phyloP scores from a whole-genome alignment of 1,139 yeast species.

The Scheffersomyces cryptocercus region DNA sequence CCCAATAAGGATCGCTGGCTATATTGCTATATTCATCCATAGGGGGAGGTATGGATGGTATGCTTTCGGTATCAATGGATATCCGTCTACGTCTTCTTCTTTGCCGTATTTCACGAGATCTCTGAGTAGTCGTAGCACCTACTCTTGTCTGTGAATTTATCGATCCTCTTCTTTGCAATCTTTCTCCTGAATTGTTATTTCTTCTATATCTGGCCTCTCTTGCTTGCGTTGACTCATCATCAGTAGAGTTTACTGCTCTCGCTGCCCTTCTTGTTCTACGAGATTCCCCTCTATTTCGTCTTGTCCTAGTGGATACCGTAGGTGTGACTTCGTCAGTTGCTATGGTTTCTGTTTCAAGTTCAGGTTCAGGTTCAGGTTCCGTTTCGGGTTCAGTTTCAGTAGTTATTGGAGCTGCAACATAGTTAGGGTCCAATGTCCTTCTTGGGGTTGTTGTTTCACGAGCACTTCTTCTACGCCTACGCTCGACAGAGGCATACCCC shows the following conservation, averaged over 20 bases:
- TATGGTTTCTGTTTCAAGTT: too few species aligned
- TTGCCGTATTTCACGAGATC: not conserved
- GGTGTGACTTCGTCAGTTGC: too few species aligned
- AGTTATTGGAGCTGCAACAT: too few species aligned
- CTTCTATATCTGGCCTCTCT: not conserved
- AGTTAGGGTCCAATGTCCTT: too few species aligned
- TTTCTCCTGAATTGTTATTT: not conserved
- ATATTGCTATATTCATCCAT: slow-evolving; percentile 7
- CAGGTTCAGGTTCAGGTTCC: too few species aligned
- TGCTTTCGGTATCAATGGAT: not conserved
- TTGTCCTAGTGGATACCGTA: not conserved
- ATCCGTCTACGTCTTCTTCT: not conserved
- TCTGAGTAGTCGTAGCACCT: not conserved
- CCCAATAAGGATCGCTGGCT: not conserved
- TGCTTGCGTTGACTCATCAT: not conserved
- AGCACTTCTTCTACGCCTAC: too few species aligned
- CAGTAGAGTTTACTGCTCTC: not conserved
- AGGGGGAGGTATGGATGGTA: slow-evolving; percentile 11
- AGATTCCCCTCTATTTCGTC: slow-evolving; percentile 1
- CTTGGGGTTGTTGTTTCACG: too few species aligned
- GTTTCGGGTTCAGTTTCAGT: too few species aligned
- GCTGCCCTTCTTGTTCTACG: not conserved
- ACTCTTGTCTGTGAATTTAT: slow-evolving; percentile 3
- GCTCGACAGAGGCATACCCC: too few species aligned
- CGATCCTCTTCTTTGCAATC: slow-evolving; percentile 5